Base-by-base conservation (phyloP, 2,329 filamentous ascomycete genomes). In the Clarireedia homoeocarpa region DNA sequence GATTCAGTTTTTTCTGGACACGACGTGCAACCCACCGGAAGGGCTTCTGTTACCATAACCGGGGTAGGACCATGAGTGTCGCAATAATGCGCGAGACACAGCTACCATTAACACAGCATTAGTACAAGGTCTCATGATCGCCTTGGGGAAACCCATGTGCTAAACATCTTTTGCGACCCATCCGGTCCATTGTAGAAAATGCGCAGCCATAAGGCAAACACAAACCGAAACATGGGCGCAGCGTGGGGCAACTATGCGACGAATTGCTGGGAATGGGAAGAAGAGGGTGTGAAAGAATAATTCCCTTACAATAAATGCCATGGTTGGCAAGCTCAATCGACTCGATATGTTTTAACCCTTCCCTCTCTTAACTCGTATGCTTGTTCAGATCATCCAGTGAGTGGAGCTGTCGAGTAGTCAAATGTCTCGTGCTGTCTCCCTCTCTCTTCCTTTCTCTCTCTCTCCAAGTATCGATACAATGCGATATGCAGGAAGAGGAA, bases 1-100 rank as follows among this genome's bases (percentile, higher is more conserved):
- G 58, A 27, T 48, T 65, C 61, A 26, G 72, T 69, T 45, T 74
- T 73, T 59, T 84, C 79, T 65, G 76, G 80, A 67, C 84, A 87
- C 63, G 76, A 74, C 56, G 74, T 73, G 66, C 84, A 87, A 48
- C 79, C 75, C 12, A 82, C 79, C 2, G 82, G 80, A 14, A 85
- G 71, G 49, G 82, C 83, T 68, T 87, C 83, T 38, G 84, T 87
- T 65, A 86, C 83, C 80, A 87, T 85, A 57, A 87, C 71, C 50
- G 83, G 83, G 48, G 83, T 86, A 49, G 84, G 84, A 60, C 84
- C 84, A 71, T 87, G 84, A 60, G 81, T 76, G 69, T 87, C 84
- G 75, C 84, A 87, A 68, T 86, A 86, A 69, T 86, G 83, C 65
- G 84, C 84, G 64, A 87, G 76, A 69, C 82, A 85, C 67, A 86